Evolutionary conservation across 2,329 filamentous ascomycete genomes (phyloP).

Genomic region (Cladosporium cucumerinum): DNA sequence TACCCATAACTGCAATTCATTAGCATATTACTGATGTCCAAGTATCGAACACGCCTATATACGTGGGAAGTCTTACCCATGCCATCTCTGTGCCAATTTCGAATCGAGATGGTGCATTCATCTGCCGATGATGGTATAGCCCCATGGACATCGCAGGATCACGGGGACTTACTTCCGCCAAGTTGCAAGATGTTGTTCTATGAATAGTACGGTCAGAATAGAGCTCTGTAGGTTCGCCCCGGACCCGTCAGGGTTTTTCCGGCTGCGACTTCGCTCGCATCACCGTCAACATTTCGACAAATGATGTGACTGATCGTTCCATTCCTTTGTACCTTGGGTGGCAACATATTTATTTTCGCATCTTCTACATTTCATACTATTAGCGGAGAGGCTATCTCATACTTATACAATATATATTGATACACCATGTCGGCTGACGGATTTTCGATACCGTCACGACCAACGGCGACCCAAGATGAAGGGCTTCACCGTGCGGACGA

Average conservation of each 20-base stretch:
- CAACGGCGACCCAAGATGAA: conserved; percentile 18
- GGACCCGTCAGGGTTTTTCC: conserved; percentile 2
- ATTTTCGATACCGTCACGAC: conserved; percentile 20
- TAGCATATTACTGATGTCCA: not conserved
- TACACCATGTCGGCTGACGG: conserved; percentile 27
- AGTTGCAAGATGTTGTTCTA: not conserved
- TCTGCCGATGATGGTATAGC: not conserved
- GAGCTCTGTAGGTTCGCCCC: conserved; percentile 4
- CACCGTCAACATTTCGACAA: conserved; percentile 3
- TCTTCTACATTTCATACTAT: not conserved
- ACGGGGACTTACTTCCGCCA: not conserved
- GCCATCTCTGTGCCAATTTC: conserved; percentile 22
- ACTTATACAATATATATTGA: not conserved
- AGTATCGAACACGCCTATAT: not conserved
- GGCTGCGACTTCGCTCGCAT: not conserved
- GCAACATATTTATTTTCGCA: not conserved
- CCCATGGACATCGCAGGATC: not conserved
- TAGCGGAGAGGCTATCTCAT: not conserved
- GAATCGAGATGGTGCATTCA: not conserved
- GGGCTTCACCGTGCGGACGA: conserved; percentile 33
- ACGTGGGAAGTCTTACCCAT: not conserved
- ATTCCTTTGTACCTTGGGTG: not conserved
- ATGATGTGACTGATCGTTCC: not conserved
- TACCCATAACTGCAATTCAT: not conserved
- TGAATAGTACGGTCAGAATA: not conserved